Conservation (phyloP, 1,139 yeast species). For the Spencermartinsiella ligniputridi region DNA sequence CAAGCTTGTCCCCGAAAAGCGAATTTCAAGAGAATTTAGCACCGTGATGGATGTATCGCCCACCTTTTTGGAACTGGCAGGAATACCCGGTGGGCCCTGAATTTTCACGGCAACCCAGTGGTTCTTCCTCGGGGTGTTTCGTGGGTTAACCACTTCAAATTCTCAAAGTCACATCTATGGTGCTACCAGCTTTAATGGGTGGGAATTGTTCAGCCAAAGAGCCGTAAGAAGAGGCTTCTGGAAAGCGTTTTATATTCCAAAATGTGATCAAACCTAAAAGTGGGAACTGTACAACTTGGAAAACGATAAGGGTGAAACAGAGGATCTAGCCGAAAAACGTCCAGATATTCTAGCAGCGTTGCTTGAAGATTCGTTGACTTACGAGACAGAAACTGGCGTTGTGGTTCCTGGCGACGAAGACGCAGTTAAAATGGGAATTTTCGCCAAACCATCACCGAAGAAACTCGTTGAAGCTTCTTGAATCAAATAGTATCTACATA, state of each 20-base stretch:
- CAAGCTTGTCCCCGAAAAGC: slow-evolving; percentile 16
- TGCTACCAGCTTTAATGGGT: slow-evolving; percentile 36
- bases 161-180: slow-evolving; percentile 14
- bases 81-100: slow-evolving; percentile 28
- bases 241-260: slow-evolving; percentile 47
- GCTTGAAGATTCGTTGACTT: slow-evolving; percentile 47
- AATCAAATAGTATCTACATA: no score
- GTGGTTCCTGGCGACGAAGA: slow-evolving; percentile 20
- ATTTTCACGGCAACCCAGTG: slow-evolving; percentile 40
- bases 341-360: slow-evolving; percentile 39
- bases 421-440: slow-evolving; percentile 3
- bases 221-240: slow-evolving; percentile 48
- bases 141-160: slow-evolving; percentile 30
- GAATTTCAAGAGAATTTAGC: slow-evolving; percentile 39
- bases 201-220: slow-evolving; percentile 54
- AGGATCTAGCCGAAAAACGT: slow-evolving; percentile 37
- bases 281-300: slow-evolving; percentile 48
- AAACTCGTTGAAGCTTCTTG: no score
- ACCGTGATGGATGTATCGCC: slow-evolving; percentile 60
- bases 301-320: slow-evolving; percentile 45
- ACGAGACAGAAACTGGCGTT: slow-evolving; percentile 53
- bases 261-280: slow-evolving; percentile 44
- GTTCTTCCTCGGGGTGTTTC: slow-evolving; percentile 42
- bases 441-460: slow-evolving; percentile 18
- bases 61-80: slow-evolving; percentile 47